These are phyloP conservation scores for Mycosarcoma maydis DNA, from an alignment of 1,284 basidiomycete genomes.

Conservation along the genomic window DNA sequence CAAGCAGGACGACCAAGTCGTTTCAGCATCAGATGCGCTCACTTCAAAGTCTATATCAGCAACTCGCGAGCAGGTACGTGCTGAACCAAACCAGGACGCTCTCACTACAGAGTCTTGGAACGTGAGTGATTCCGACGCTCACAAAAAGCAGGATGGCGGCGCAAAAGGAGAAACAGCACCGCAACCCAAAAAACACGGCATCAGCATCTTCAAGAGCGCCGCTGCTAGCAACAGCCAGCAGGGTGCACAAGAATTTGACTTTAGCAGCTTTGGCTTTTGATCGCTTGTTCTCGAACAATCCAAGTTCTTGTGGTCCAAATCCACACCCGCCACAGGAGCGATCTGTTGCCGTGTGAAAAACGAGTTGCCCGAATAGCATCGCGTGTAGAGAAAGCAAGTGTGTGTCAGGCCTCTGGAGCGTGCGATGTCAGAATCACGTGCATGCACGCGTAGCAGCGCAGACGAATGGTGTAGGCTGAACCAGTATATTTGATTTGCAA, in stretches of 20 bases:
- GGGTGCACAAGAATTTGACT: constrained; percentile 56
- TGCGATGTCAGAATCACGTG: too few relatives aligned
- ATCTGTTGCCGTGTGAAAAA: background rate
- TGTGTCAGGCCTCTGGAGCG: too few relatives aligned
- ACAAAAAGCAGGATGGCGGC: background rate
- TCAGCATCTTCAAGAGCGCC: constrained; percentile 48
- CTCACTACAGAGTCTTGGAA: constrained; percentile 10
- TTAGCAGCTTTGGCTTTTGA: constrained; percentile 56
- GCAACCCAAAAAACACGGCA: constrained; percentile 38
- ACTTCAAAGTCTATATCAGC: background rate
- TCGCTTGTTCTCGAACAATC: too few relatives aligned
- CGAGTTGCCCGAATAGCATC: background rate
- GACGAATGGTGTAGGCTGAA: too few relatives aligned
- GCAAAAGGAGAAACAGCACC: background rate
- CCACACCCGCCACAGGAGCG: too few relatives aligned
- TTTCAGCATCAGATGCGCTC: background rate
- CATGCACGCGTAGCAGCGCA: too few relatives aligned
- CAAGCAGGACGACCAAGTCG: background rate
- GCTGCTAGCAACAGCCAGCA: constrained; percentile 48
- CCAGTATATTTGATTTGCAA: background rate
- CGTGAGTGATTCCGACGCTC: background rate
- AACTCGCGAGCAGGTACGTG: background rate
- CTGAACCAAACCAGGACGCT: background rate
- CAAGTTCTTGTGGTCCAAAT: too few relatives aligned
- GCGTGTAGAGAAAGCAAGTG: background rate